Conservation (phyloP, 306 rosid species). For the Ochetophila trinervis region DNA sequence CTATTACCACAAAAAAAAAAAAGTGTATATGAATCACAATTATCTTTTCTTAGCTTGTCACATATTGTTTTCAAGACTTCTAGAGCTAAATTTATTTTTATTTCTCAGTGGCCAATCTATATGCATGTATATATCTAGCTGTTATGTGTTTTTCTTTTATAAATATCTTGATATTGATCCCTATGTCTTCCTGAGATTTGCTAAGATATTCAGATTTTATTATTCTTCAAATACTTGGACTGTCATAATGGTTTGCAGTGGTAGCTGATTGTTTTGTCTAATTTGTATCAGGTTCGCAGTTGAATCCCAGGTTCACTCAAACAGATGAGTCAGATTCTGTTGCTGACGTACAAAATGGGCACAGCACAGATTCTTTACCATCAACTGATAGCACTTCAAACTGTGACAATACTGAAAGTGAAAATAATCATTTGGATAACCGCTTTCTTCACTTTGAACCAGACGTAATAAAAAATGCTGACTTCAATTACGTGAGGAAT, state of each 20-base stretch:
- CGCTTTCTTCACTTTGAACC: conserved; percentile 17
- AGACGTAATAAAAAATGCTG: conserved; percentile 27
- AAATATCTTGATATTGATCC: too few species aligned
- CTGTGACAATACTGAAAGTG: conserved; percentile 21
- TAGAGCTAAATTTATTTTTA: not conserved
- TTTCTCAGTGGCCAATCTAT: not conserved
- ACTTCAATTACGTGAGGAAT: conserved; percentile 54
- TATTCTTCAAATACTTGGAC: too few species aligned
- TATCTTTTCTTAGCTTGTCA: not conserved
- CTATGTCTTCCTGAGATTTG: too few species aligned
- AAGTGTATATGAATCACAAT: not conserved
- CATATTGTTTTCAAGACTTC: not conserved
- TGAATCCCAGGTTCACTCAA: conserved; percentile 11
- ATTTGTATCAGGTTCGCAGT: conserved; percentile 33
- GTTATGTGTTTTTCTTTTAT: not conserved
- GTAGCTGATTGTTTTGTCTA: conserved; percentile 9
- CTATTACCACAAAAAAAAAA: too few species aligned
- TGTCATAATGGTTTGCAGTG: too few species aligned
- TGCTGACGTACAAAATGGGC: conserved; percentile 15
- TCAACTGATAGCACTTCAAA: conserved; percentile 3
- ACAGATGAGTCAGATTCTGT: conserved; percentile 23
- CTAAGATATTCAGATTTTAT: too few species aligned
- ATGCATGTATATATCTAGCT: not conserved
- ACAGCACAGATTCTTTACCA: conserved; percentile 23
- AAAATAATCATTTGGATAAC: conserved; percentile 16